Percentiles rank a stretch among this genome's conserved stretches.
Conservation (phyloP, 2,329 filamentous ascomycete genomes). For the Beauveria sp. region DNA sequence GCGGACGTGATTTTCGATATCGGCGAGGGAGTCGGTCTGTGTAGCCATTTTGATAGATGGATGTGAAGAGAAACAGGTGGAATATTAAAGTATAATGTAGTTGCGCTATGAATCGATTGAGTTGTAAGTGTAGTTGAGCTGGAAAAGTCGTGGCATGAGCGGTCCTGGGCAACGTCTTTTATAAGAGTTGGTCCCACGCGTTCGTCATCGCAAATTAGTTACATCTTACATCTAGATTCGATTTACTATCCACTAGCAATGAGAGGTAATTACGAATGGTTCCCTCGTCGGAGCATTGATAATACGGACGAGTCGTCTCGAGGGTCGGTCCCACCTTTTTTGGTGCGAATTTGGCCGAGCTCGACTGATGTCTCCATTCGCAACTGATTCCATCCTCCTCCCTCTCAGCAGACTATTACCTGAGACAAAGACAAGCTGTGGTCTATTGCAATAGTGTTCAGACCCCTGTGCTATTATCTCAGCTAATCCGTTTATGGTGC, state of each 20-base stretch:
- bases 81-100: background rate
- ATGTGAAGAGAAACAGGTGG: background rate
- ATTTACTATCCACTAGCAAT: background rate
- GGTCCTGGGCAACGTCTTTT: background rate
- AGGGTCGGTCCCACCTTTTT: background rate
- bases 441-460: background rate
- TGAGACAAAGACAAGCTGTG: background rate
- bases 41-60: slow-evolving; percentile 1
- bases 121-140: background rate
- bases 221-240: background rate
- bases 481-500: background rate
- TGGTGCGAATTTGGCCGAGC: background rate
- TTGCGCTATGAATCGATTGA: background rate
- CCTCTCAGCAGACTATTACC: too few relatives aligned
- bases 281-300: too few relatives aligned
- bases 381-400: background rate
- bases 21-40: slow-evolving; percentile 6
- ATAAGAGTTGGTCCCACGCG: background rate
- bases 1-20: slow-evolving; percentile 4
- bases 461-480: too few relatives aligned
- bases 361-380: background rate
- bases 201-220: too few relatives aligned
- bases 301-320: too few relatives aligned
- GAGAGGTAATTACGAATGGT: background rate
- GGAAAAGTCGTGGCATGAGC: background rate